Evolutionary conservation across 495 filamentous ascomycete species (phyloP).

Genomic region (Saxophila tyrrhenica): DNA sequence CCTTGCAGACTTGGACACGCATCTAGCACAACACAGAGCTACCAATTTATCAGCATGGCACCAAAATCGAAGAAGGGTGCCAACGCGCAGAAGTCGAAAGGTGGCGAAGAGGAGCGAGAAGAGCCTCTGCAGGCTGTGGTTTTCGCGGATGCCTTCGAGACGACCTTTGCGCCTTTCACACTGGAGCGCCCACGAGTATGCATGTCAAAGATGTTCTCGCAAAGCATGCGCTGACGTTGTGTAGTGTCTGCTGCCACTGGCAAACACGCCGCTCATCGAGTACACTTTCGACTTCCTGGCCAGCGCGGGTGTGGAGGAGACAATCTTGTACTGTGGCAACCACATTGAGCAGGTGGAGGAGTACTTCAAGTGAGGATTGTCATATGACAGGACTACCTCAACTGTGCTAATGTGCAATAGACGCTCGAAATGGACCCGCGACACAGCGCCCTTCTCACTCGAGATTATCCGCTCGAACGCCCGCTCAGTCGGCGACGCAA

Average conservation of each 20-base stretch:
- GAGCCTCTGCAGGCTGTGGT: constrained; percentile 87
- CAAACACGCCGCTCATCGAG: constrained; percentile 89
- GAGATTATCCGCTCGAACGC: constrained; percentile 79
- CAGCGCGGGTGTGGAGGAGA: constrained; percentile 80
- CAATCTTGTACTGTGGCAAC: constrained; percentile 82
- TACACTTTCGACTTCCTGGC: constrained; percentile 96
- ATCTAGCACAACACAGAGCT: not conserved
- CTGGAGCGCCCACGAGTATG: constrained; percentile 77
- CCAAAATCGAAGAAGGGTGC: constrained; percentile 46
- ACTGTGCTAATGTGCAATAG: constrained; percentile 3
- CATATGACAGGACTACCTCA: too few relatives aligned
- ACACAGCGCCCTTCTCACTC: constrained; percentile 74
- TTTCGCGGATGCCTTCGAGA: constrained; percentile 89
- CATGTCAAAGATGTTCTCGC: constrained; percentile 7
- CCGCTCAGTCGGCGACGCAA: constrained; percentile 84
- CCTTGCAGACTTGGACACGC: not conserved
- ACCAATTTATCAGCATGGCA: too few relatives aligned
- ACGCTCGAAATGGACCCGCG: constrained; percentile 53
- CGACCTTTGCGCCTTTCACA: constrained; percentile 79
- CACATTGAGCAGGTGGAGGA: constrained; percentile 83
- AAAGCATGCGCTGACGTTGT: constrained; percentile 14
- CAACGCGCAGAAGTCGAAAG: constrained; percentile 50
- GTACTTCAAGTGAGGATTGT: constrained; percentile 51
- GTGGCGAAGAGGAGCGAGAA: constrained; percentile 57
- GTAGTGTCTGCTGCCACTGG: constrained; percentile 86